Evolutionary conservation across 1,284 basidiomycete genomes (phyloP), one percentile per base, ranked within the genome.

Genomic region (Ustilago tritici): DNA sequence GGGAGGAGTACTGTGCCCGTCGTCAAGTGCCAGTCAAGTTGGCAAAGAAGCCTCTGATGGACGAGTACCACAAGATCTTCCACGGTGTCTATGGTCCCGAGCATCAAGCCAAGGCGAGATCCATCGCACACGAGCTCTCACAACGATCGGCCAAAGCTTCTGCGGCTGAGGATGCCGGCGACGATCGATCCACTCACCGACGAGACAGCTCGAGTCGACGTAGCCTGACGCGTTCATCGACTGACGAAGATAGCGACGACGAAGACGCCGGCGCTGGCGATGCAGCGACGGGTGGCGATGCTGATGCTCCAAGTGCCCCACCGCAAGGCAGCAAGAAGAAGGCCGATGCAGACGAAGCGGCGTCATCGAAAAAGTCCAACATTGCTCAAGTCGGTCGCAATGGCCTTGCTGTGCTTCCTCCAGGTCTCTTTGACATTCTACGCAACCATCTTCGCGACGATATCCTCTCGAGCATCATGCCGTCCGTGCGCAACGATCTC

Each of bases 331-430:
- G 56, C 11, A 71, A 65, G 52, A 65, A 50, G 50, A 65, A 56
- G 56, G 53, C n/a, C 0, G 59, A 61, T 6, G 59, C 56, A 19
- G 56, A 52, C 7, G 59, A 32, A 31, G 4, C 63, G 11, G 60
- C 50, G 8, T 58, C 59, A 7, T 55, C 55, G 8, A 65, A 65
- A 12, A 70, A 64, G 52, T 63, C 67, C 63, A 76, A 69, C 50
- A 74, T 78, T 28, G 76, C 71, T 7, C 71, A 65, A 53, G 65
- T 71, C 1, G 76, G 76, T n/a, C 71, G 76, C 34, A 78, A 78
- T 32, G 76, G 76, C 6, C 76, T 78, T 19, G 76, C 76, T 9
- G 76, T 78, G 17, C 65, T 78, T 32, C 71, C 76, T 1, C 76
- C 76, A 0, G 76, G 76, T 4, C 56, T 78, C 14, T 78, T 78